Conservation (phyloP, 2,329 filamentous ascomycete species). For the Chaetomium sp. region DNA sequence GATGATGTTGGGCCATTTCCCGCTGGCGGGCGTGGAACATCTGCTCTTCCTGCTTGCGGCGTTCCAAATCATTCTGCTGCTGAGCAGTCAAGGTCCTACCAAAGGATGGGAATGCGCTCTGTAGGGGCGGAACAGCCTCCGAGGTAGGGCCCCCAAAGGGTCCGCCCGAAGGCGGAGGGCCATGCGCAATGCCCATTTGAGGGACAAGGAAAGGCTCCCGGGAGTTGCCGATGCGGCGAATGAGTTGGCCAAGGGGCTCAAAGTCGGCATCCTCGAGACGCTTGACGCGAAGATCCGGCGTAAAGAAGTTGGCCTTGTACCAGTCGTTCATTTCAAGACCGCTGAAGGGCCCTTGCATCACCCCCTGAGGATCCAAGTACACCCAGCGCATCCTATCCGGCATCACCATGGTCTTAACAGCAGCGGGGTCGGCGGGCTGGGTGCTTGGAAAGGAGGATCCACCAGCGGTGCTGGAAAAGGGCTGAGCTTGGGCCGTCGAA, state of each 20-base stretch:
- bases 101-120: constrained; percentile 90
- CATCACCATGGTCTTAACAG: constrained; percentile 91
- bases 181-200: constrained; percentile 91
- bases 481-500: constrained; percentile 28
- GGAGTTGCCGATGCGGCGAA: constrained; percentile 92
- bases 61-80: constrained; percentile 94
- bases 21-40: constrained; percentile 94
- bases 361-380: constrained; percentile 89
- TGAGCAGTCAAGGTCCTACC: constrained; percentile 94
- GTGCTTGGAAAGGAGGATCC: constrained; percentile 30
- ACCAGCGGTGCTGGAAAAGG: constrained; percentile 26
- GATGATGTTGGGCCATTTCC: constrained; percentile 75
- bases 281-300: constrained; percentile 86
- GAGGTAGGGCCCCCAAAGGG: constrained; percentile 44
- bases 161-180: constrained; percentile 53
- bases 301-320: constrained; percentile 99
- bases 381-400: constrained; percentile 98
- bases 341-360: constrained; percentile 89
- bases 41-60: constrained; percentile 96
- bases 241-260: constrained; percentile 89
- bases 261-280: constrained; percentile 92
- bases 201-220: constrained; percentile 95
- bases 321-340: constrained; percentile 99
- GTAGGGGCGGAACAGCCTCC: constrained; percentile 77
- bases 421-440: constrained; percentile 43